phyloP scores from a whole-genome alignment of 495 filamentous ascomycete genomes.

The Daldinia vernicosa region DNA sequence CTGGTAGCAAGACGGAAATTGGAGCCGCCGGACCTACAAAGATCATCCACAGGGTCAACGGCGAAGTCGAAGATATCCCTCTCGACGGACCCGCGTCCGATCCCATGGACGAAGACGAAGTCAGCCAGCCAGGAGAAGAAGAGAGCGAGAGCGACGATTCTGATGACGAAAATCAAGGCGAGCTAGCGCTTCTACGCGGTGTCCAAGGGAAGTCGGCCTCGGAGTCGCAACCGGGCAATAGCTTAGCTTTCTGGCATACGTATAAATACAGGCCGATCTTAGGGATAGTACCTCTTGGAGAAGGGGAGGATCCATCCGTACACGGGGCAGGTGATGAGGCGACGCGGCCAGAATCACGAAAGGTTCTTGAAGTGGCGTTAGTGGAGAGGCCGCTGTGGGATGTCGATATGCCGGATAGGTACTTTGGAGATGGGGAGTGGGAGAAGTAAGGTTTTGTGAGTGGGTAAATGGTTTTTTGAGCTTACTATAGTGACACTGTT shows the following conservation, averaged over 20 bases:
- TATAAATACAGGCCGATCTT: constrained; percentile 92
- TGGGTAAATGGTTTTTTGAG: neutral
- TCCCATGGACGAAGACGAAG: constrained; percentile 51
- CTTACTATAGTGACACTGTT: neutral
- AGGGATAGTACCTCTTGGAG: constrained; percentile 78
- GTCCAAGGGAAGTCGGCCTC: constrained; percentile 32
- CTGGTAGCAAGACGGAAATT: constrained; percentile 67
- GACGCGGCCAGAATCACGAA: constrained; percentile 41
- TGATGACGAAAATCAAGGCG: constrained; percentile 47
- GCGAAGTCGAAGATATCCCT: constrained; percentile 41
- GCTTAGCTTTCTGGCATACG: constrained; percentile 74
- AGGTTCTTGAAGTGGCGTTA: constrained; percentile 78
- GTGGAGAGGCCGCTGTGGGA: constrained; percentile 90
- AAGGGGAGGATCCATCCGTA: constrained; percentile 41
- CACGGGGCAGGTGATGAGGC: constrained; percentile 25
- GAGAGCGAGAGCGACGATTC: constrained; percentile 57
- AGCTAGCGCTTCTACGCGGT: constrained; percentile 52
- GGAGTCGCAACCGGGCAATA: constrained; percentile 36
- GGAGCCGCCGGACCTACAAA: constrained; percentile 52
- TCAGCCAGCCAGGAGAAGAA: constrained; percentile 46
- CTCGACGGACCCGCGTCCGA: constrained; percentile 32
- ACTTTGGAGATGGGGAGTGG: constrained; percentile 72
- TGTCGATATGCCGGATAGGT: constrained; percentile 78
- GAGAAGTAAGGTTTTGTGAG: constrained; percentile 27
- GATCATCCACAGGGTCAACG: constrained; percentile 40